phyloP scores from a whole-genome alignment of 495 filamentous ascomycete species.

The Bacidia gigantensis region DNA sequence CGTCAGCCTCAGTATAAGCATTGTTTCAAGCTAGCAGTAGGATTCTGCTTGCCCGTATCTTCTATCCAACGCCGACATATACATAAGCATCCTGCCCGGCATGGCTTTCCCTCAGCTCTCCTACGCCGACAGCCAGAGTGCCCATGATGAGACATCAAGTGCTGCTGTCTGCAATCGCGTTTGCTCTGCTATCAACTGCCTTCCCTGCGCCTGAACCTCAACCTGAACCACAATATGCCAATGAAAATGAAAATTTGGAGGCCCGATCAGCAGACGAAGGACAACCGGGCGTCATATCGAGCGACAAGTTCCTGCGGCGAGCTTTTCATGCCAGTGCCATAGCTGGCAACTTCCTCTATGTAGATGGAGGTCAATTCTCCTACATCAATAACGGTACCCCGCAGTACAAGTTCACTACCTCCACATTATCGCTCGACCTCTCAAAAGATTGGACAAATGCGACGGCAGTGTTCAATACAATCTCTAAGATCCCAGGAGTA shows the following conservation, averaged over 20 bases:
- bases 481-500: conserved; percentile 3
- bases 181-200: not conserved
- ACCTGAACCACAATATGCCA: not conserved
- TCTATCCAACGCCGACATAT: not conserved
- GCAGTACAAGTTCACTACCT: not conserved
- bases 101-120: not conserved
- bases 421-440: conserved; percentile 15
- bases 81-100: not conserved
- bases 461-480: conserved; percentile 8
- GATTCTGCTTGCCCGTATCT: not conserved
- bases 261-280: no score
- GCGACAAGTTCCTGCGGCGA: conserved; percentile 11
- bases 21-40: not conserved
- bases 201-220: not conserved
- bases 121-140: not conserved
- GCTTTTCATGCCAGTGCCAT: conserved; percentile 14
- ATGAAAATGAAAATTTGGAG: not conserved
- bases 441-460: conserved; percentile 13
- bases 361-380: conserved; percentile 14
- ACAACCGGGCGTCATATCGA: conserved; percentile 6
- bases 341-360: conserved; percentile 11
- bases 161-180: not conserved
- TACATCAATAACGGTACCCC: conserved; percentile 6
- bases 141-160: not conserved
- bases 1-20: not conserved